phyloP scores from a whole-genome alignment of 1,139 yeast species.

The Blastobotrys illinoisensis region DNA sequence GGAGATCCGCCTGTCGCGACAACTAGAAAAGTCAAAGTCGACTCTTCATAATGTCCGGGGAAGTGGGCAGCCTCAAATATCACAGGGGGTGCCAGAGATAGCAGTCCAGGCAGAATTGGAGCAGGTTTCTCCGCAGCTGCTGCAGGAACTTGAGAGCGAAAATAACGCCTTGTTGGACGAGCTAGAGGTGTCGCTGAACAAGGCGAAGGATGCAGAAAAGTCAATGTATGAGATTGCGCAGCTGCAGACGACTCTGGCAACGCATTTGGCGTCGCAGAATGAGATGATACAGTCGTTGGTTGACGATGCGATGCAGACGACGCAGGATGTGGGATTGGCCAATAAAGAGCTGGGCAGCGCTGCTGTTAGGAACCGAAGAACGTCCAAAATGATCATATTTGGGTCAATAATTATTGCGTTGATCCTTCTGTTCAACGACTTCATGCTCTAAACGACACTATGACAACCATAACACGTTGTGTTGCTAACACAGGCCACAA shows the following conservation, averaged over 20 bases:
- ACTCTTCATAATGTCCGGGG: conserved; percentile 22
- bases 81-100: conserved; percentile 18
- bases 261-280: conserved; percentile 71
- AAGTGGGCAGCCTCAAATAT: not conserved
- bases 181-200: conserved; percentile 41
- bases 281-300: conserved; percentile 62
- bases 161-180: conserved; percentile 69
- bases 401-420: conserved; percentile 59
- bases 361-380: conserved; percentile 60
- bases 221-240: conserved; percentile 77
- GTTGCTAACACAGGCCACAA: too few relatives aligned
- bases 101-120: conserved; percentile 19
- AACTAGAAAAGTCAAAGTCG: conserved; percentile 30
- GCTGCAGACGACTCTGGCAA: conserved; percentile 69
- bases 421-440: conserved; percentile 59
- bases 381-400: conserved; percentile 61
- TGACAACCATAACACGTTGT: too few relatives aligned
- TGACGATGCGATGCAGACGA: conserved; percentile 67
- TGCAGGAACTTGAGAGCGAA: conserved; percentile 65
- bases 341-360: conserved; percentile 70
- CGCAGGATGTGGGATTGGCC: conserved; percentile 65
- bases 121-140: conserved; percentile 51
- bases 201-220: conserved; percentile 51
- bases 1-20: conserved; percentile 33
- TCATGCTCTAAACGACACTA: conserved; percentile 44